A percentile compares a stretch with the other conserved stretches of the same genome.
phyloP scores from a whole-genome alignment of 208 protist species.

The Crithidia acanthocephali region DNA sequence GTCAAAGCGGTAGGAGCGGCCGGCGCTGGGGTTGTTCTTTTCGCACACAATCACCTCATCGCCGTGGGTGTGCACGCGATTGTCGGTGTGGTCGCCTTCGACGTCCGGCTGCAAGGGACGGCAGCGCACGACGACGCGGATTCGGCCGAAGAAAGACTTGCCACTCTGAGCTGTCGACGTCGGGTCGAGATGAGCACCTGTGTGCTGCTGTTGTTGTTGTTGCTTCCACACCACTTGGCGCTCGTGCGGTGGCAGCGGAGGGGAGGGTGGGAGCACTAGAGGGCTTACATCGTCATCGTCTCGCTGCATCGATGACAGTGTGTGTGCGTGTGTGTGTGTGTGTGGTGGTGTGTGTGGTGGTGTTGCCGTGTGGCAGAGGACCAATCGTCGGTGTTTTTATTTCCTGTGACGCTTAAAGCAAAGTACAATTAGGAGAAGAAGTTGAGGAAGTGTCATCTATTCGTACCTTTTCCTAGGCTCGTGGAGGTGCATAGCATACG shows the following conservation, averaged over 20 bases:
- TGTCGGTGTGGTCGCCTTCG: conserved; percentile 37
- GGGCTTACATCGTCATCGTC: background rate
- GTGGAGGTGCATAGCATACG: too few relatives aligned
- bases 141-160: conserved; percentile 19
- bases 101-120: conserved; percentile 49
- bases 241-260: background rate
- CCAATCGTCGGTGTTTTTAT: too few relatives aligned
- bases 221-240: conserved; percentile 16
- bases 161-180: background rate
- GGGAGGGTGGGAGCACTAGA: background rate
- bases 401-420: too few relatives aligned
- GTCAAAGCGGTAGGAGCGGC: conserved; percentile 78
- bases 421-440: too few relatives aligned
- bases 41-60: conserved; percentile 39
- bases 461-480: too few relatives aligned
- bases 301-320: conserved; percentile 6
- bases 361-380: too few relatives aligned
- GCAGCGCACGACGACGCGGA: conserved; percentile 80
- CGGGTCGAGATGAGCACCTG: conserved; percentile 3
- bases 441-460: too few relatives aligned
- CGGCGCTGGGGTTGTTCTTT: conserved; percentile 19
- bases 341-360: too few relatives aligned
- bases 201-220: background rate
- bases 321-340: background rate
- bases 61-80: conserved; percentile 46